Conservation (phyloP, 2,329 filamentous ascomycete species). For the Scopulariopsis brevicaulis region DNA sequence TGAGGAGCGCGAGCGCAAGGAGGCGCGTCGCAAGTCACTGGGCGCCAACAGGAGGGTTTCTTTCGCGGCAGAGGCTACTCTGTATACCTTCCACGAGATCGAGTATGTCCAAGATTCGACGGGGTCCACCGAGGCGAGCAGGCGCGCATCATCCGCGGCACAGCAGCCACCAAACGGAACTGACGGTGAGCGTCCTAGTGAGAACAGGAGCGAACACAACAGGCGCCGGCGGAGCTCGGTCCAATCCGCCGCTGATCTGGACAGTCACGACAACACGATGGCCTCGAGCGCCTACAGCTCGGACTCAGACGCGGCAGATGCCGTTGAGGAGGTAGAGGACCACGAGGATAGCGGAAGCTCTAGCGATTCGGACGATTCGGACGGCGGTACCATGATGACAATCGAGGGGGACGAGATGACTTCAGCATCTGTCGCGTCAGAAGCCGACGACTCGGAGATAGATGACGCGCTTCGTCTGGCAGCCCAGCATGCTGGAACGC, state of each 20-base stretch:
- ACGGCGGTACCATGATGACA: slow-evolving; percentile 72
- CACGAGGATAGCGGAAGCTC: slow-evolving; percentile 25
- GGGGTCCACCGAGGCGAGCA: slow-evolving; percentile 64
- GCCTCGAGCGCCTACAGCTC: slow-evolving; percentile 74
- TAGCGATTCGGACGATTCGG: slow-evolving; percentile 47
- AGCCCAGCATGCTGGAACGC: slow-evolving; percentile 62
- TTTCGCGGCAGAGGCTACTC: slow-evolving; percentile 91
- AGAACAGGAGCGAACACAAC: slow-evolving; percentile 1
- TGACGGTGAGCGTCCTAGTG: background rate
- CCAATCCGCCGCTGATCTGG: slow-evolving; percentile 52
- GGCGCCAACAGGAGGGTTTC: slow-evolving; percentile 80
- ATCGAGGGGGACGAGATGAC: slow-evolving; percentile 71
- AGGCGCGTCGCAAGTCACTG: slow-evolving; percentile 83
- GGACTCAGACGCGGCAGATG: slow-evolving; percentile 46
- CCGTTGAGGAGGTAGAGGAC: slow-evolving; percentile 36
- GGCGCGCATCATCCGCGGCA: slow-evolving; percentile 54
- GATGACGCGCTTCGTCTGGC: slow-evolving; percentile 72
- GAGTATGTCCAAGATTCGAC: slow-evolving; percentile 84
- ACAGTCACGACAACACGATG: slow-evolving; percentile 53
- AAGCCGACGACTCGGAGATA: slow-evolving; percentile 48
- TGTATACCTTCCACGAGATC: slow-evolving; percentile 94
- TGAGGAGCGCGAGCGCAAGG: slow-evolving; percentile 65
- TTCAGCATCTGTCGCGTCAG: slow-evolving; percentile 53
- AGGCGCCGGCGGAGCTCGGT: slow-evolving; percentile 50
- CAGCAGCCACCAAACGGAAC: slow-evolving; percentile 9